A percentile compares a stretch with the other conserved stretches of the same genome.
Conservation (phyloP, 2,329 filamentous ascomycete species). For the Pestalotiopsis sp. region DNA sequence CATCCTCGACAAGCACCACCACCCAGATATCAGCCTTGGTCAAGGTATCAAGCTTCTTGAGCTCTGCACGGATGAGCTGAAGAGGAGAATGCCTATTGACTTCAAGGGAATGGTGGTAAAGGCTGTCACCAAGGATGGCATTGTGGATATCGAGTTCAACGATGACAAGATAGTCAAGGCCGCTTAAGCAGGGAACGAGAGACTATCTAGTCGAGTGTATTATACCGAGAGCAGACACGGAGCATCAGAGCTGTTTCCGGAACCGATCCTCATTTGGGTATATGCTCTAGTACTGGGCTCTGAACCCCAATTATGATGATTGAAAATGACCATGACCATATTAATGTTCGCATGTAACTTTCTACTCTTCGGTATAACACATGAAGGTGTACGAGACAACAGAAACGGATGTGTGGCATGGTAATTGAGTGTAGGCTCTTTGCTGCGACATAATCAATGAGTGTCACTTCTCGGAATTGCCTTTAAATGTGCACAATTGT, state of each 20-base stretch:
- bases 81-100: conserved; percentile 94
- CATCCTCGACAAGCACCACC: conserved; percentile 97
- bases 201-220: background rate
- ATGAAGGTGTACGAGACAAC: too few relatives aligned
- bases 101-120: conserved; percentile 98
- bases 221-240: background rate
- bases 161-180: conserved; percentile 74
- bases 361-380: too few relatives aligned
- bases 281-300: background rate
- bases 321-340: background rate
- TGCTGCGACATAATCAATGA: too few relatives aligned
- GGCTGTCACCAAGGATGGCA: conserved; percentile 91
- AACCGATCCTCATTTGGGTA: background rate
- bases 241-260: background rate
- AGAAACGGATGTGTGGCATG: too few relatives aligned
- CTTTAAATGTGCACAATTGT: too few relatives aligned
- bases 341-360: background rate
- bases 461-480: too few relatives aligned
- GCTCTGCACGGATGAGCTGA: conserved; percentile 96
- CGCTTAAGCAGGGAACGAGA: conserved; percentile 43
- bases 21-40: conserved; percentile 87
- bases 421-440: too few relatives aligned
- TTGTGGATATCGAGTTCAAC: conserved; percentile 82
- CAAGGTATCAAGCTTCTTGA: conserved; percentile 90
- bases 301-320: background rate